Evolutionary conservation across 257 asterid genomes (phyloP).

Genomic region (Solanum commersonii): DNA sequence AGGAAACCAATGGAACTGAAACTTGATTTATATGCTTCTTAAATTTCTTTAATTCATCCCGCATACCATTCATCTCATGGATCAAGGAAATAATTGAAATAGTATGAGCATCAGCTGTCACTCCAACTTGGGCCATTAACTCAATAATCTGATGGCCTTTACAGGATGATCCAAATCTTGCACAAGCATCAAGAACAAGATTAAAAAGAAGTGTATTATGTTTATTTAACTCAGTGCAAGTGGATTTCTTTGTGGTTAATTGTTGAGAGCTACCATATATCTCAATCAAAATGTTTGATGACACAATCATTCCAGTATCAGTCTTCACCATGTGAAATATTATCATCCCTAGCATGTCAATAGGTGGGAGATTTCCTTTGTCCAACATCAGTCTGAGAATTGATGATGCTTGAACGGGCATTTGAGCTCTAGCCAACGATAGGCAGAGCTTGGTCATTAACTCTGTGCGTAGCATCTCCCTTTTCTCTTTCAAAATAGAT

Average conservation of each 20-base stretch:
- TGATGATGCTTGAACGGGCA: conserved; percentile 44
- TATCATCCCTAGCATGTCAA: conserved; percentile 32
- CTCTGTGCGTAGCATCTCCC: conserved; percentile 33
- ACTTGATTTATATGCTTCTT: conserved; percentile 39
- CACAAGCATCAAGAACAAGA: conserved; percentile 78
- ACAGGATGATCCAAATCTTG: conserved; percentile 47
- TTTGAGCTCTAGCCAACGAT: conserved; percentile 68
- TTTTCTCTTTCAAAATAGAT: conserved; percentile 40
- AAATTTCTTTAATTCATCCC: conserved; percentile 68
- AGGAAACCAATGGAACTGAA: conserved; percentile 21
- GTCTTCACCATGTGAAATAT: conserved; percentile 72
- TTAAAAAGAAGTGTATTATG: conserved; percentile 53
- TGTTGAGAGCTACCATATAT: conserved; percentile 26
- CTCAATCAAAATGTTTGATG: conserved; percentile 65
- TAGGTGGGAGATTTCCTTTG: conserved; percentile 35
- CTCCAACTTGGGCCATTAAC: conserved; percentile 65
- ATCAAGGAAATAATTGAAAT: conserved; percentile 44
- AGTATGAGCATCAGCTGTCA: conserved; percentile 62
- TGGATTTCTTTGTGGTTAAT: conserved; percentile 18
- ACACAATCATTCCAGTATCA: conserved; percentile 44
- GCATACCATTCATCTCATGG: conserved; percentile 61
- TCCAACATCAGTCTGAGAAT: conserved; percentile 50
- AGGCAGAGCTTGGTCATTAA: conserved; percentile 49
- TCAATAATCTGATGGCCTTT: conserved; percentile 64
- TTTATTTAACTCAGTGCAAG: conserved; percentile 23